Conservation (phyloP, 495 filamentous ascomycete species). For the Penicillium cataractarum region DNA sequence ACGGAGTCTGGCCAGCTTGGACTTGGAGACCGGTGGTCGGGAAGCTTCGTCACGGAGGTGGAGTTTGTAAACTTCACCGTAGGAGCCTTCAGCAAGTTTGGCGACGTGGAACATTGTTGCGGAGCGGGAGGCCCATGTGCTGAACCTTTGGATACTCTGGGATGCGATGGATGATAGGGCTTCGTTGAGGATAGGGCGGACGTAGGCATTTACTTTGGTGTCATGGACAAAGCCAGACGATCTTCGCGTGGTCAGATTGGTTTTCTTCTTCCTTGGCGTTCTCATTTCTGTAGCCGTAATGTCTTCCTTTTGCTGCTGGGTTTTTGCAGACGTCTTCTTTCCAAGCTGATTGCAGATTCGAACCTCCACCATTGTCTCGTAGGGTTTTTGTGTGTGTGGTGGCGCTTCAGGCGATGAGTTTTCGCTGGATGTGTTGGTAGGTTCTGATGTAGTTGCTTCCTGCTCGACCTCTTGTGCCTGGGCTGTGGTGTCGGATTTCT, state of each 20-base stretch:
- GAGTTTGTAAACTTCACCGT: conserved; percentile 56
- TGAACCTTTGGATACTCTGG: conserved; percentile 46
- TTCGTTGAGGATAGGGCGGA: conserved; percentile 43
- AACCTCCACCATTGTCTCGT: conserved; percentile 41
- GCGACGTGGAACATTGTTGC: conserved; percentile 47
- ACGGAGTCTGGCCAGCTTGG: conserved; percentile 41
- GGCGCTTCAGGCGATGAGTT: conserved; percentile 6
- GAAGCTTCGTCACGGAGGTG: conserved; percentile 42
- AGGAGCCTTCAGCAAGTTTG: conserved; percentile 57
- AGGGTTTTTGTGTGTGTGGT: conserved; percentile 11
- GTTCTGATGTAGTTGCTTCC: not conserved
- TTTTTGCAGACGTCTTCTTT: not conserved
- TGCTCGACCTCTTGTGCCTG: not conserved
- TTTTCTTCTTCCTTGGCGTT: conserved; percentile 26
- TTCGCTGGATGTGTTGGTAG: conserved; percentile 4
- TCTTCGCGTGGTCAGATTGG: conserved; percentile 19
- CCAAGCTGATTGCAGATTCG: conserved; percentile 20
- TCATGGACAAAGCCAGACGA: conserved; percentile 46
- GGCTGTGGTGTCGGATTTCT: not conserved
- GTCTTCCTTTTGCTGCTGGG: conserved; percentile 8
- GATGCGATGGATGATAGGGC: conserved; percentile 42
- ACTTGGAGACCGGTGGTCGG: conserved; percentile 45
- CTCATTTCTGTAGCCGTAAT: conserved; percentile 8
- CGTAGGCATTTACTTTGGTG: conserved; percentile 42
- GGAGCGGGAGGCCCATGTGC: conserved; percentile 46